Evolutionary conservation across 371 early-diverging fungal species (phyloP).

Genomic region (Mortierella sp.): DNA sequence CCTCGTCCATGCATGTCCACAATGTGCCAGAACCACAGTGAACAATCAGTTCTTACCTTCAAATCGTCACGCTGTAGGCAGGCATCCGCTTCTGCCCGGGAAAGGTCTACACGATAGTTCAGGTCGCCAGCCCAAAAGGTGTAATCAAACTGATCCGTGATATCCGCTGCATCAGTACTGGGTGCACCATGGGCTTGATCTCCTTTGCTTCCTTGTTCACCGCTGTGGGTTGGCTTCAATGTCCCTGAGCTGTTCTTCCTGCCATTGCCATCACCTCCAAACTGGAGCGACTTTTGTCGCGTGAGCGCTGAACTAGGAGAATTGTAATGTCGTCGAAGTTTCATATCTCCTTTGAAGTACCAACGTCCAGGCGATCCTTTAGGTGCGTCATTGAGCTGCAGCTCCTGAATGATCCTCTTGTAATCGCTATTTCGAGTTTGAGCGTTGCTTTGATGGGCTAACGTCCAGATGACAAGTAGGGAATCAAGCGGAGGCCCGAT

Average conservation of each 20-base stretch:
- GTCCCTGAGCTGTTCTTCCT: not conserved
- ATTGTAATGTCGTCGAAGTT: slow-evolving; percentile 44
- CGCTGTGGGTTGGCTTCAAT: not conserved
- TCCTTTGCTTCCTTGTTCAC: too few species aligned
- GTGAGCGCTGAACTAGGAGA: slow-evolving; percentile 7
- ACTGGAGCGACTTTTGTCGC: slow-evolving; percentile 6
- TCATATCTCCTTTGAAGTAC: slow-evolving; percentile 50
- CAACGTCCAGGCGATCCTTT: slow-evolving; percentile 37
- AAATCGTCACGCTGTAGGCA: slow-evolving; percentile 59
- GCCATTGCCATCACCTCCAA: slow-evolving; percentile 7
- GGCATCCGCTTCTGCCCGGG: slow-evolving; percentile 63
- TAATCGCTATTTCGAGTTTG: slow-evolving; percentile 48
- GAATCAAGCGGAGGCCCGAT: too few species aligned
- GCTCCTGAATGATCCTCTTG: slow-evolving; percentile 46
- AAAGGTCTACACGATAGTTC: slow-evolving; percentile 79
- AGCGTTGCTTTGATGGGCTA: slow-evolving; percentile 43
- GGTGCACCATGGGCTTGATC: too few species aligned
- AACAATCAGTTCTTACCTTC: slow-evolving; percentile 47
- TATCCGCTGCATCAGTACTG: slow-evolving; percentile 6
- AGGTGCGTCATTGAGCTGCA: slow-evolving; percentile 45
- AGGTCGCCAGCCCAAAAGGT: slow-evolving; percentile 84
- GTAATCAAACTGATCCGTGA: slow-evolving; percentile 71
- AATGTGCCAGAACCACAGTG: too few species aligned
- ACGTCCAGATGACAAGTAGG: not conserved
- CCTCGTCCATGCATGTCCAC: too few species aligned